phyloP scores from a whole-genome alignment of 106 monocot genomes.

The Dendrobium officinale region DNA sequence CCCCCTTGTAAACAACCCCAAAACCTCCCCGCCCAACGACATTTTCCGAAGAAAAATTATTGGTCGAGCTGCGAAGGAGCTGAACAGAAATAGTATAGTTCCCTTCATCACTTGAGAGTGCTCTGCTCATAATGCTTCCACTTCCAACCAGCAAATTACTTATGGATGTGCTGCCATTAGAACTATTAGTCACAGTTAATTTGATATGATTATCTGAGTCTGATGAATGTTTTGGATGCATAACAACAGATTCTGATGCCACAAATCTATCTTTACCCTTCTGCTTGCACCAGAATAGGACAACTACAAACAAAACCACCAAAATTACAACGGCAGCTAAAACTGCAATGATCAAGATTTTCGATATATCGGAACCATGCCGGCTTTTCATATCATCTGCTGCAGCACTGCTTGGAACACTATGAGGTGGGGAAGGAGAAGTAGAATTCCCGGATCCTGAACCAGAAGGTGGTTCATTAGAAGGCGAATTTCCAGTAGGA shows the following conservation, averaged over 20 bases:
- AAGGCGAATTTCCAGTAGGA: conserved; percentile 3
- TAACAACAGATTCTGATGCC: conserved; percentile 25
- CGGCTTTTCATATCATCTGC: not conserved
- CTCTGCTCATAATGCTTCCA: conserved; percentile 13
- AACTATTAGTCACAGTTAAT: conserved; percentile 22
- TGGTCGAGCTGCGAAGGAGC: conserved; percentile 33
- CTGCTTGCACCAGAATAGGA: conserved; percentile 10
- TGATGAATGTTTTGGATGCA: conserved; percentile 35
- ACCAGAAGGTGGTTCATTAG: not conserved
- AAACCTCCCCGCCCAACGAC: conserved; percentile 58
- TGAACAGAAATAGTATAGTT: conserved; percentile 22
- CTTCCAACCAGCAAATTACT: conserved; percentile 18
- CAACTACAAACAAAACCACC: conserved; percentile 5
- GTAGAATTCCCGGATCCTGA: conserved; percentile 4
- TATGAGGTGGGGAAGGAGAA: not conserved
- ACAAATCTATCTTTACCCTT: conserved; percentile 6
- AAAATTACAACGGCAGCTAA: conserved; percentile 14
- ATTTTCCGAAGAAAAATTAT: conserved; percentile 40
- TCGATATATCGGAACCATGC: not conserved
- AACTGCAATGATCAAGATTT: conserved; percentile 11
- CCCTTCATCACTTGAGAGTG: conserved; percentile 25
- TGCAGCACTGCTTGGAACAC: not conserved
- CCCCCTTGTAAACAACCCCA: conserved; percentile 55
- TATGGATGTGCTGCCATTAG: conserved; percentile 6
- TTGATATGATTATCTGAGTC: conserved; percentile 35